A percentile compares a stretch with the other conserved stretches of the same genome.
These are phyloP conservation scores for Citrus mangshanensis DNA, from an alignment of 345 rosid species.

Conservation along the genomic window DNA sequence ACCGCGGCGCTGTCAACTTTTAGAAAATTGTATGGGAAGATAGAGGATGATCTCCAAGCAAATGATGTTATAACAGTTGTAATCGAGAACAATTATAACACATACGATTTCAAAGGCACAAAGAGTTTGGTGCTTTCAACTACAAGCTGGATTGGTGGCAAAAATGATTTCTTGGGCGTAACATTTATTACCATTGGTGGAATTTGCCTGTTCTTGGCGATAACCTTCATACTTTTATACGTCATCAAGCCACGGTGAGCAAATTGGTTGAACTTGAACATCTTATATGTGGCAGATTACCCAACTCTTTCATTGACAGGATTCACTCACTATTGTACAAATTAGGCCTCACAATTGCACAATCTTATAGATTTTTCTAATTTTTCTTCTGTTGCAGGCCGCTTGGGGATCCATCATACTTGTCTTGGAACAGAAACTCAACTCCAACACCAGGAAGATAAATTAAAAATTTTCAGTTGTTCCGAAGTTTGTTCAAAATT, in stretches of 20 bases:
- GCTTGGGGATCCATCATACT: constrained; percentile 56
- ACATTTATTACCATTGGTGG: constrained; percentile 45
- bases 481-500: not conserved
- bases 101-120: constrained; percentile 42
- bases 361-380: not conserved
- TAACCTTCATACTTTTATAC: constrained; percentile 38
- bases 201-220: constrained; percentile 39
- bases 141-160: constrained; percentile 57
- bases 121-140: constrained; percentile 56
- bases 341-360: too few relatives aligned
- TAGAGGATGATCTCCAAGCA: constrained; percentile 12
- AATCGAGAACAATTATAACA: constrained; percentile 49
- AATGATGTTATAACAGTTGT: constrained; percentile 28
- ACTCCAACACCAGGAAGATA: constrained; percentile 6
- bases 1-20: constrained; percentile 7
- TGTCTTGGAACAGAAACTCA: constrained; percentile 55
- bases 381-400: constrained; percentile 38
- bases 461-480: not conserved
- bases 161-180: constrained; percentile 42
- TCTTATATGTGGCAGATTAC: too few relatives aligned
- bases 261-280: not conserved
- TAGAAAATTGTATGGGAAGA: constrained; percentile 8
- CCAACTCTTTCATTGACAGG: not conserved
- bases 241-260: constrained; percentile 50
- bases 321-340: too few relatives aligned